Evolutionary conservation across 1,284 basidiomycete genomes (phyloP), one percentile per base, ranked within the genome.

Genomic region (Pascua guehoae): DNA sequence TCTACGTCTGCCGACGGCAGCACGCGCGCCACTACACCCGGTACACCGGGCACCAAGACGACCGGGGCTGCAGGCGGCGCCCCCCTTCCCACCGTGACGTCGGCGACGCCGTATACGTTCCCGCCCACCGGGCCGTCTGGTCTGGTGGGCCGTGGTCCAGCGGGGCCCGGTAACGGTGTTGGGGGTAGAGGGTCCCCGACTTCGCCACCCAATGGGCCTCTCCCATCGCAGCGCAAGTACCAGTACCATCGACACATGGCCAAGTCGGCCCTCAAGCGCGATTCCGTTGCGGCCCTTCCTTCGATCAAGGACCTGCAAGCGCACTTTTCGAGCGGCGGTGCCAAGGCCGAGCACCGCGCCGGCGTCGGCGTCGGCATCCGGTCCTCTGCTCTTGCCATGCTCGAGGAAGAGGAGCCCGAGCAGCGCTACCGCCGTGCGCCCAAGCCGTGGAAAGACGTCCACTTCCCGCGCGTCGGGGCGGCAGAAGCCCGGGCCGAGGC

Each of bases 231-330:
- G 24, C 24, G 24, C 24, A 32, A 32, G 24, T 32, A 32, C 24
- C 65, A 65, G 58, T 68, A 70, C 58, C 57, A 59, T 43, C 64
- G 70, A 12, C 72, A 75, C 58, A 66, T 75, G 47, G 63, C 71
- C 9, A 67, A 70, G 16, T 70, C 67, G 24, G 76, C 76, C 1
- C 70, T 72, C 18, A 76, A 76, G 54, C 64, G 76, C 12, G 71
- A 76, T 58, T 71, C 68, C 5, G 74, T 78, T 8, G 71, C 72
- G 51, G 56, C 73, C 38, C 64, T 78, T 5, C 75, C 75, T 2
- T 74, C 72, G 11, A 78, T 78, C 58, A 69, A 73, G 53, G 69
- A 74, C 56, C 66, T 78, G 5, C 72, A 75, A 49, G 55, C 65
- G 5, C 76, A 74, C 46, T 78, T 76, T 60, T 61, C 68, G 1